phyloP scores from a whole-genome alignment of 106 monocot species.

The Acanthochlamys bracteata region DNA sequence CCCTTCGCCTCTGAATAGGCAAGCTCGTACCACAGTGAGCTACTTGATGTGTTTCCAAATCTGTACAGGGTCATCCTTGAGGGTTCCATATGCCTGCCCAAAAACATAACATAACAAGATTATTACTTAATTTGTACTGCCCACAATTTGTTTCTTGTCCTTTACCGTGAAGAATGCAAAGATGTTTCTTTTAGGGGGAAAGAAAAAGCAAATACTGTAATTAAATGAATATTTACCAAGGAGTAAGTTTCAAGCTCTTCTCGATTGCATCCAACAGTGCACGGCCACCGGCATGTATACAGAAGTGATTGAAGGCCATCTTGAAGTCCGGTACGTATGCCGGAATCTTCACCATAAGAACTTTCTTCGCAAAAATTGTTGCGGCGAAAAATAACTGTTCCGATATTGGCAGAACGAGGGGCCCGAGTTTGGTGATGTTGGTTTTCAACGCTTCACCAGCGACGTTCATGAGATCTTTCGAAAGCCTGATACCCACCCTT shows the following conservation, averaged over 20 bases:
- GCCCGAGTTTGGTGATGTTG: constrained; percentile 11
- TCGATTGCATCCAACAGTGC: constrained; percentile 24
- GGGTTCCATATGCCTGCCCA: constrained; percentile 13
- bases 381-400: constrained; percentile 4
- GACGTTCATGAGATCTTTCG: constrained; percentile 16
- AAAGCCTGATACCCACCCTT: constrained; percentile 6
- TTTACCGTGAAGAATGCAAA: too few species aligned
- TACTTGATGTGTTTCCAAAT: constrained; percentile 19
- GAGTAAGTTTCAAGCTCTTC: constrained; percentile 11
- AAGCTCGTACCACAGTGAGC: constrained; percentile 17
- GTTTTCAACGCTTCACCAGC: constrained; percentile 28
- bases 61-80: constrained; percentile 19
- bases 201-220: background rate
- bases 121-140: background rate
- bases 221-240: background rate
- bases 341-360: constrained; percentile 24
- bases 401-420: constrained; percentile 1
- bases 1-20: constrained; percentile 13
- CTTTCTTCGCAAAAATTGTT: background rate
- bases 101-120: background rate
- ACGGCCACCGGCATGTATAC: constrained; percentile 47
- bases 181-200: too few species aligned
- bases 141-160: background rate
- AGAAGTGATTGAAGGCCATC: constrained; percentile 52
- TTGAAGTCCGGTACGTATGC: constrained; percentile 60